Base-by-base conservation (phyloP, 2,329 filamentous ascomycete species). In the Aspergillus glaucus region DNA sequence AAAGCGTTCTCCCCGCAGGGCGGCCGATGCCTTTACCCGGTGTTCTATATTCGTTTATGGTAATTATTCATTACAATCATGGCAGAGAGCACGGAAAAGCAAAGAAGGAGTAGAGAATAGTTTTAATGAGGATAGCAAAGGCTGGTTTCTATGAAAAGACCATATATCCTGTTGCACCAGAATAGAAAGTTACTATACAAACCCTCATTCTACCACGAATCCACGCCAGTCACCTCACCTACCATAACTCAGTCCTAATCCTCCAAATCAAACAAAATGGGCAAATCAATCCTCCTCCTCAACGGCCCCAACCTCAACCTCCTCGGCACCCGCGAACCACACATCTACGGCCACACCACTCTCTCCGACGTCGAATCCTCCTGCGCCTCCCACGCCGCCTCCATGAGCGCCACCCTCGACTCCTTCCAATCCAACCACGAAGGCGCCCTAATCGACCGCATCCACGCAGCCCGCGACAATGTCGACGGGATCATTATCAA, bases 301-400 rank as follows among this genome's bases (percentile, higher is more conserved):
- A 89, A 89, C 68, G 86, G 87, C n/a, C 86, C 86, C 28, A 91
- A 91, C 66, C 83, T 91, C 59, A 90, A 90, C 70, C 82, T 91
- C 44, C 79, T 91, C 26, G 87, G 87, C 32, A 85, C 80, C 10
- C 78, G 87, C 19, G 86, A 92, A 65, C 86, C 87, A 14, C 72
- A 81, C 24, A 78, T 88, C 59, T 90, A 91, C 71, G 87, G 87
- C 62, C 75, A 73, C 52, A 82, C 81, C 0, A 88, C 86, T 0
- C 80, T 91, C 10, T 45, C 72, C 17, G 79, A 87, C 55, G 77
- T 91, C 14, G 75, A 81, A 43, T 50, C 66, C 2, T 57, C 70
- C 8, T 78, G 79, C 21, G 60, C 71, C 44, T 52, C 69, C 0
- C 80, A 84, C 51, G 80, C 80, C 28, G 43, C 66, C 0, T 54